Evolutionary conservation across 805 yeast species (phyloP).

Genomic region (Tanozyma kutaoensis): DNA sequence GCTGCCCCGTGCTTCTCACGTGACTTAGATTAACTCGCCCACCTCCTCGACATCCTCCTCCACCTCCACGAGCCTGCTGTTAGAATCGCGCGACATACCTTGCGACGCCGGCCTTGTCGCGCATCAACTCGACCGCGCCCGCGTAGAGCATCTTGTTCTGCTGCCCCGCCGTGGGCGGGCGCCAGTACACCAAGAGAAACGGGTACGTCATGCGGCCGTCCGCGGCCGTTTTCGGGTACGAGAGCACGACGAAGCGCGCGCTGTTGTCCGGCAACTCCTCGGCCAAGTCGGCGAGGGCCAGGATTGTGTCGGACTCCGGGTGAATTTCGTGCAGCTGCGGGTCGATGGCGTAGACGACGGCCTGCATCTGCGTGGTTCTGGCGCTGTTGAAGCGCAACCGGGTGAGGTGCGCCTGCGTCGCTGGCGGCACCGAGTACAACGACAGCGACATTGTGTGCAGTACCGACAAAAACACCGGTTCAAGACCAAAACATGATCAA

Average conservation of each 20-base stretch:
- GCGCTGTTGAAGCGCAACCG: conserved; percentile 59
- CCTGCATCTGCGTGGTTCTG: conserved; percentile 47
- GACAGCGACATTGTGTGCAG: too few species aligned
- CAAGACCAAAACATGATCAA: too few species aligned
- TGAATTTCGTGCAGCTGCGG: conserved; percentile 37
- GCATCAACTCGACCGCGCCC: conserved; percentile 71
- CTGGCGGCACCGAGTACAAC: too few species aligned
- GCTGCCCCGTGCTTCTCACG: too few species aligned
- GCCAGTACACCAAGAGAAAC: conserved; percentile 71
- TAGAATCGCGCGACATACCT: conserved; percentile 20
- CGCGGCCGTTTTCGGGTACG: conserved; percentile 54
- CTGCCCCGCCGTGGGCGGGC: conserved; percentile 78
- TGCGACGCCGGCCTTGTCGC: conserved; percentile 69
- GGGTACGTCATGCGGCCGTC: conserved; percentile 74
- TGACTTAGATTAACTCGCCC: conserved; percentile 35
- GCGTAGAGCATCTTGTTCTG: conserved; percentile 82
- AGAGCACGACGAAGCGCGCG: conserved; percentile 64
- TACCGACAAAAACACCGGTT: too few species aligned
- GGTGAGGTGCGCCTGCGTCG: too few species aligned
- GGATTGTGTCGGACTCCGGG: conserved; percentile 31
- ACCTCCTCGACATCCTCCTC: conserved; percentile 64
- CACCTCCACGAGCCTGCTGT: conserved; percentile 39
- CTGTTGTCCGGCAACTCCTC: conserved; percentile 75
- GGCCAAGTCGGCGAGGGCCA: conserved; percentile 43
- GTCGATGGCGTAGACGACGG: conserved; percentile 49